phyloP scores from a whole-genome alignment of 768 basidiomycete genomes.

The Hericium alpestre region DNA sequence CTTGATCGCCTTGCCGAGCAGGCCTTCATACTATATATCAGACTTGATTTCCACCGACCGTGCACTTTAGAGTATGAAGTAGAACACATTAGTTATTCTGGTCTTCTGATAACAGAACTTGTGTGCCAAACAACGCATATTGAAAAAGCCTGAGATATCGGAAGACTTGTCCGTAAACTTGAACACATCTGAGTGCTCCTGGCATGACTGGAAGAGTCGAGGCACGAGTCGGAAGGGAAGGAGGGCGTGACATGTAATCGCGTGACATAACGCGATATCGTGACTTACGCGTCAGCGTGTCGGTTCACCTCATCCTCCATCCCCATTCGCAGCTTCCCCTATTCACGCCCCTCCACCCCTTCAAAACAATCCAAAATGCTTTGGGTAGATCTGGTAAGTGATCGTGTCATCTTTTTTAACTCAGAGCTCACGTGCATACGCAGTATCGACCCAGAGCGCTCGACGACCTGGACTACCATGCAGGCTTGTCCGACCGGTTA shows the following conservation, averaged over 20 bases:
- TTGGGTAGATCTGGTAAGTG: conserved; percentile 42
- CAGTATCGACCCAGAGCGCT: conserved; percentile 82
- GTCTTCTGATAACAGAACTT: no score
- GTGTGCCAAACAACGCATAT: no score
- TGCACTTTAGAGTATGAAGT: no score
- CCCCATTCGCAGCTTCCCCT: neutral
- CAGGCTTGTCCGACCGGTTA: conserved; percentile 66
- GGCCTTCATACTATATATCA: no score
- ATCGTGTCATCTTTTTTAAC: neutral
- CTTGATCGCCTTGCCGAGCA: no score
- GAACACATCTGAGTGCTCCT: no score
- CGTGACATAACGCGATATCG: neutral
- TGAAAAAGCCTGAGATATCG: no score
- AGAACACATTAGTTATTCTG: no score
- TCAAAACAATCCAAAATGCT: conserved; percentile 17
- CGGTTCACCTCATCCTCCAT: neutral
- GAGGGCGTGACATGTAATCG: neutral
- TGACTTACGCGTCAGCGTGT: neutral
- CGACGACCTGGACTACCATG: conserved; percentile 82
- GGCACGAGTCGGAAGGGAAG: neutral
- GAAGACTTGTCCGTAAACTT: no score
- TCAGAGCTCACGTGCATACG: neutral
- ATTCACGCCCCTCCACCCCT: neutral
- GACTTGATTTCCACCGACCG: no score
- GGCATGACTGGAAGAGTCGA: no score